These are phyloP conservation scores for Corchorus capsularis DNA, from an alignment of 345 rosid genomes.

Conservation along the genomic window DNA sequence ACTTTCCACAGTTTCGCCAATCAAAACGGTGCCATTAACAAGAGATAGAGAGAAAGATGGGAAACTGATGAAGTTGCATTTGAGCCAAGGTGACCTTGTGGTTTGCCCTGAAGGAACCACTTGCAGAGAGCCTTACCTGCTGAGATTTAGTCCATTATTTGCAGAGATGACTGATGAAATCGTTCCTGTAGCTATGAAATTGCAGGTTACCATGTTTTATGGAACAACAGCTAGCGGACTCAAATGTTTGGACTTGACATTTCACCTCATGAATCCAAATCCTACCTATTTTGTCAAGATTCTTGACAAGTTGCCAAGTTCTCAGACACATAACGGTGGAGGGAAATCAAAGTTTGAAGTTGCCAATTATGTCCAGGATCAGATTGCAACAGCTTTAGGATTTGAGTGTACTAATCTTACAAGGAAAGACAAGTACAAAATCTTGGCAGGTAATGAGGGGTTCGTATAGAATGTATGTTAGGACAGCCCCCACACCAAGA, in stretches of 20 bases:
- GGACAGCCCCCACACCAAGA: neutral
- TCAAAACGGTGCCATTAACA: slow-evolving; percentile 40
- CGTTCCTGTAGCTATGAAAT: slow-evolving; percentile 51
- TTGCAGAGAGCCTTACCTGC: slow-evolving; percentile 61
- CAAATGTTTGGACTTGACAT: slow-evolving; percentile 50
- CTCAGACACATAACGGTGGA: slow-evolving; percentile 25
- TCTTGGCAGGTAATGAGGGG: slow-evolving; percentile 61
- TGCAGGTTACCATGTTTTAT: slow-evolving; percentile 48
- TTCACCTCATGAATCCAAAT: slow-evolving; percentile 48
- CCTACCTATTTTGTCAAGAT: slow-evolving; percentile 30
- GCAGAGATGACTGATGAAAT: slow-evolving; percentile 53
- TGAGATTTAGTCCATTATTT: slow-evolving; percentile 62
- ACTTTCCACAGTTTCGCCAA: slow-evolving; percentile 36
- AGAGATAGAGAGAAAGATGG: slow-evolving; percentile 47
- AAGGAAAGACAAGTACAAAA: slow-evolving; percentile 54
- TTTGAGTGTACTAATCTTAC: slow-evolving; percentile 56
- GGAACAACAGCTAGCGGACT: slow-evolving; percentile 62
- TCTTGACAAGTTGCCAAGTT: slow-evolving; percentile 40
- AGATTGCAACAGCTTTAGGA: slow-evolving; percentile 51
- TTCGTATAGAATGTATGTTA: slow-evolving; percentile 21
- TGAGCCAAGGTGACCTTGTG: slow-evolving; percentile 45
- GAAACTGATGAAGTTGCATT: slow-evolving; percentile 31
- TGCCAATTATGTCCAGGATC: slow-evolving; percentile 52
- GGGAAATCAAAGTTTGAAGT: slow-evolving; percentile 37
- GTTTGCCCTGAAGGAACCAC: slow-evolving; percentile 73